Evolutionary conservation across 805 yeast species (phyloP).

Genomic region (Wickerhamiella sorbophila): DNA sequence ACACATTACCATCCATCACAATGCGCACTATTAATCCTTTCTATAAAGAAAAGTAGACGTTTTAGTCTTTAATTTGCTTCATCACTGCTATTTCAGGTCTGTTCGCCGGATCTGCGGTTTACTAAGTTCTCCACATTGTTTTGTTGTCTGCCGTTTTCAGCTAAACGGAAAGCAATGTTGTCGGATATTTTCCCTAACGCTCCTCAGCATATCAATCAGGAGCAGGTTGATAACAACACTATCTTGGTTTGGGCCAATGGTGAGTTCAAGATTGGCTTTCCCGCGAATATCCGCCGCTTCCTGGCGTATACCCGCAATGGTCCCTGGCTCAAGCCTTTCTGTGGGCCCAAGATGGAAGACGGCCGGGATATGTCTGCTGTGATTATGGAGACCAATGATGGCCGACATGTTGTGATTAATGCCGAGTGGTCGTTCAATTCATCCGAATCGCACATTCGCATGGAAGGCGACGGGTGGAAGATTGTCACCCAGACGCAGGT

Average conservation of each 20-base stretch:
- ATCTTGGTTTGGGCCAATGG: neutral
- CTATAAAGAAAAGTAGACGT: neutral
- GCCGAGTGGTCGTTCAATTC: neutral
- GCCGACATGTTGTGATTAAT: neutral
- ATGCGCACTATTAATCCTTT: conserved; percentile 88
- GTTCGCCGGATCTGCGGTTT: neutral
- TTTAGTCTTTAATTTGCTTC: neutral
- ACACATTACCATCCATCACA: conserved; percentile 75
- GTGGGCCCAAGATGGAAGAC: neutral
- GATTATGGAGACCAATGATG: neutral
- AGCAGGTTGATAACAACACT: neutral
- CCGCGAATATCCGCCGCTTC: neutral
- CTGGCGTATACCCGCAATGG: conserved; percentile 6
- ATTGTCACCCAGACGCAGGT: neutral
- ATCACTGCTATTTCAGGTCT: neutral
- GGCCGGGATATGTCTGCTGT: conserved; percentile 2
- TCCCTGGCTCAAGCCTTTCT: conserved; percentile 4
- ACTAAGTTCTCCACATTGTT: neutral
- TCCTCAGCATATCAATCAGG: neutral
- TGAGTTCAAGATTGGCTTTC: conserved; percentile 2
- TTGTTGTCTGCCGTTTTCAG: neutral
- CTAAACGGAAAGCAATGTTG: neutral
- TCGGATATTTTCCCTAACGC: neutral
- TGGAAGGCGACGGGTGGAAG: neutral
- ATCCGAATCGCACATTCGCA: neutral